Evolutionary conservation across 805 yeast species (phyloP), one percentile per base, ranked within the genome.

Genomic region (Lachancea waltii): DNA sequence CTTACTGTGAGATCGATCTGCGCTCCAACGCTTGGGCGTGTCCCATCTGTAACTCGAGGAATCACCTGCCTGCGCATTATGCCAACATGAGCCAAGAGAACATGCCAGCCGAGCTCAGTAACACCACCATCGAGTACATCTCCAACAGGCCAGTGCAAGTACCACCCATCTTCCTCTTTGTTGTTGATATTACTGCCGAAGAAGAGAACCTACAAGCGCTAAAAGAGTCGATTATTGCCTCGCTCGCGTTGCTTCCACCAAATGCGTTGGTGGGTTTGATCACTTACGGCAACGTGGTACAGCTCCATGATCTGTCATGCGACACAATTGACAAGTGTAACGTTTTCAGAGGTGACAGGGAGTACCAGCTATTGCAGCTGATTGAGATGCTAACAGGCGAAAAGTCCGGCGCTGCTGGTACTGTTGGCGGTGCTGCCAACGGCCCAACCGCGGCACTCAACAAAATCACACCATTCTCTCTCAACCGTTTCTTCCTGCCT

Each of bases 281-380:
- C 54, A 85, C 97, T 10, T 61, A 56, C 35, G 97, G 95, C 38
- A 85, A 94, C 20, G 87, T 84, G 67, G 89, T 87, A 33, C 89
- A 85, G 55, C 82, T 90, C 35, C 94, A 89, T 63, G 95, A 87
- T 61, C 67, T 87, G 43, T 77, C 81, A 11, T 77, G 75, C 53
- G 73, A 76, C 34, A 72, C 75, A 16, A 75, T 86, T 58, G 75
- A 75, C 51, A 83, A 82, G 62, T 77, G 84, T 43, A 83, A 75
- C 56, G 84, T 86, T 17, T 90, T 89, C 64, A 77, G 95, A 53
- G 97, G 97, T 42, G 84, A 80, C 57, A 81, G 85, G 59, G 96
- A 87, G 48, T 84, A 87, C 53, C 62, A 72, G 21, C 53, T 68
- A 27, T 69, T 70, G 36, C 73, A 72, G 50, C 55, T 77, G 33